phyloP scores from a whole-genome alignment of 805 yeast genomes.

The Lipomyces chichibuensis region DNA sequence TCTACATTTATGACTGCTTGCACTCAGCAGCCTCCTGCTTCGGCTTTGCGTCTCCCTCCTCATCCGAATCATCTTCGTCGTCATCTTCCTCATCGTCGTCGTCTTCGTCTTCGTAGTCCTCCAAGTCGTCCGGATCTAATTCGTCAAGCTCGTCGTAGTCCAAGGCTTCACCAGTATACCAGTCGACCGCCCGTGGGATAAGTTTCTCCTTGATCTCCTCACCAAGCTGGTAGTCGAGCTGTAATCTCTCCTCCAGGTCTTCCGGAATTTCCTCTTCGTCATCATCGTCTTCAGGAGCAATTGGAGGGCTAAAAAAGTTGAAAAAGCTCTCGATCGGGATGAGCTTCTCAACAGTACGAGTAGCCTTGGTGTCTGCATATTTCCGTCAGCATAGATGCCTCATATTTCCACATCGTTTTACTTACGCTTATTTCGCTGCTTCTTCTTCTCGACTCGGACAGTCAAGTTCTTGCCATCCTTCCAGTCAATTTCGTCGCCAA shows the following conservation, averaged over 20 bases:
- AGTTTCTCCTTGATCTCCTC: constrained; percentile 95
- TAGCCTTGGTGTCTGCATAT: constrained; percentile 73
- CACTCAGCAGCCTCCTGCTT: constrained; percentile 63
- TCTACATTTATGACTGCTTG: constrained; percentile 51
- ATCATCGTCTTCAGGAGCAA: constrained; percentile 64
- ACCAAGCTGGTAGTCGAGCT: constrained; percentile 91
- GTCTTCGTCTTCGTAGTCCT: constrained; percentile 60
- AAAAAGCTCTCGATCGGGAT: constrained; percentile 95
- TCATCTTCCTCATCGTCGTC: constrained; percentile 57
- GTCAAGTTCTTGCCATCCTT: constrained; percentile 82
- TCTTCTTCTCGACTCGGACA: constrained; percentile 84
- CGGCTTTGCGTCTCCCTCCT: constrained; percentile 47
- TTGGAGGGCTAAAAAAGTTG: constrained; percentile 94
- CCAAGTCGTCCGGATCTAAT: constrained; percentile 64
- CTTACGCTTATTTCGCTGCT: constrained; percentile 82
- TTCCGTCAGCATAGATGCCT: constrained; percentile 35
- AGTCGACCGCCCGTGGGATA: constrained; percentile 94
- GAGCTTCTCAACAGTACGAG: constrained; percentile 91
- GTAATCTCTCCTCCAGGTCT: constrained; percentile 81
- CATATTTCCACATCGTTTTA: not conserved
- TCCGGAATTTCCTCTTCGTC: constrained; percentile 56
- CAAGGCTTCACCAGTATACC: constrained; percentile 98
- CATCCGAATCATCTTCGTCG: constrained; percentile 49
- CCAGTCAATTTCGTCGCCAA: constrained; percentile 88
- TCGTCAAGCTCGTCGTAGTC: constrained; percentile 71